Base-by-base conservation (phyloP, 2,329 filamentous ascomycete genomes). In the Nemania sp. region DNA sequence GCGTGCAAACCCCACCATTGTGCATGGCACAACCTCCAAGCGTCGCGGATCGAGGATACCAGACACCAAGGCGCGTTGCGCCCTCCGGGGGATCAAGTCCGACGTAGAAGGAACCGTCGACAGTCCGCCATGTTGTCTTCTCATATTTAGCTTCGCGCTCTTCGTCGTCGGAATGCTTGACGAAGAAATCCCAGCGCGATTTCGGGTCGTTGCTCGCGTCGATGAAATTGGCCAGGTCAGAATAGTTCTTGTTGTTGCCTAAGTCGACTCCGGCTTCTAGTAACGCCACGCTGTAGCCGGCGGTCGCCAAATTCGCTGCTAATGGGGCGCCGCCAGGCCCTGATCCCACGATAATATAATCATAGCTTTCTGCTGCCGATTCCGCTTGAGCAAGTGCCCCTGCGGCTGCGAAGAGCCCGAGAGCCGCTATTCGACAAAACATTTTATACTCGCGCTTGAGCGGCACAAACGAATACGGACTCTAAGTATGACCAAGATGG, bases 221-320 rank as follows among this genome's bases (percentile, higher is more conserved):
- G 57, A 80, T 75, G 61, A 67, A 68, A 49, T 68, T 68, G 17
- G 23, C 37, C 41, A 68, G 63, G 22, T 64, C 58, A 2, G 66
- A 68, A 36, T 64, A 68, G 44, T 68, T 68, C 47, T 63, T 64
- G 22, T 68, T 67, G 41, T 64, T 56, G 5, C 64, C 66, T n/a
- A 67, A 57, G 52, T 83, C 80, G 56, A 80, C 76, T 49, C 80
- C 80, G n/a, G 80, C 80, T 63, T 83, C 80, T 15, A 83, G 73
- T 4, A 83, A 72, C 17, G 83, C 70, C 6, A 80, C 79, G 56
- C 75, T 78, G 65, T 78, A 75, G 49, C 80, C 80, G 34, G 77
- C 79, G 37, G 76, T 71, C 6, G 80, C 80, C 34, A 83, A 73
- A 47, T 80, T 75, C 36, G 76, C 75, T 28, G 80, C 78, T n/a